Conservation (phyloP, 306 rosid genomes). For the Glycine soja region DNA sequence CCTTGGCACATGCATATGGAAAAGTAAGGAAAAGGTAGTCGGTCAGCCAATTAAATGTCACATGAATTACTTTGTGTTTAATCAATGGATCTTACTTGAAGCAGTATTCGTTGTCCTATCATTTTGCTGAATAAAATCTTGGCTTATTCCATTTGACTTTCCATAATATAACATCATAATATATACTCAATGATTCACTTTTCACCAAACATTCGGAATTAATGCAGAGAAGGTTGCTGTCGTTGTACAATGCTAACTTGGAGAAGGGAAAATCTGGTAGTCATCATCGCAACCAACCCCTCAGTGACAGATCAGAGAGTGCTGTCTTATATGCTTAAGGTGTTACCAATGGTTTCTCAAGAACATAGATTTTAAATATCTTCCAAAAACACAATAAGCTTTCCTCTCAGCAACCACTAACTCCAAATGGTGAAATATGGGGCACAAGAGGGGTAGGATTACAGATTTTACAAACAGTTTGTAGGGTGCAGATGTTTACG, state of each 20-base stretch:
- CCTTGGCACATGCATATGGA: no score
- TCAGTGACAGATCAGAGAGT: slow-evolving; percentile 51
- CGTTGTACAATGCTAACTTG: slow-evolving; percentile 48
- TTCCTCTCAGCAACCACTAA: neutral
- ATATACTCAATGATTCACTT: neutral
- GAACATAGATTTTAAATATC: neutral
- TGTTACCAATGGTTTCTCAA: neutral
- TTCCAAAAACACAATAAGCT: neutral
- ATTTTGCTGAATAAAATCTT: neutral
- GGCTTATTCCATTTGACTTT: slow-evolving; percentile 18
- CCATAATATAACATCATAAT: neutral
- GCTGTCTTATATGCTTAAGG: slow-evolving; percentile 59
- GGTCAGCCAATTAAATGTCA: no score
- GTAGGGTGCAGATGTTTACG: slow-evolving; percentile 7
- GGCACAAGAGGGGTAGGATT: neutral
- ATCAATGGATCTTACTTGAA: no score
- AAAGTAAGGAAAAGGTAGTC: no score
- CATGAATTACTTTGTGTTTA: no score
- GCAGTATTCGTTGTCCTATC: neutral
- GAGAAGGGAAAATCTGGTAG: slow-evolving; percentile 50
- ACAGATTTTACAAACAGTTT: slow-evolving; percentile 36
- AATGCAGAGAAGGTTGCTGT: slow-evolving; percentile 63
- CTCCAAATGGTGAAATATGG: neutral
- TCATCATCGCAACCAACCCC: slow-evolving; percentile 23
- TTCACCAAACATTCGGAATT: neutral